phyloP scores from a whole-genome alignment of 768 basidiomycete species.

The Boletus vinaceobasis region DNA sequence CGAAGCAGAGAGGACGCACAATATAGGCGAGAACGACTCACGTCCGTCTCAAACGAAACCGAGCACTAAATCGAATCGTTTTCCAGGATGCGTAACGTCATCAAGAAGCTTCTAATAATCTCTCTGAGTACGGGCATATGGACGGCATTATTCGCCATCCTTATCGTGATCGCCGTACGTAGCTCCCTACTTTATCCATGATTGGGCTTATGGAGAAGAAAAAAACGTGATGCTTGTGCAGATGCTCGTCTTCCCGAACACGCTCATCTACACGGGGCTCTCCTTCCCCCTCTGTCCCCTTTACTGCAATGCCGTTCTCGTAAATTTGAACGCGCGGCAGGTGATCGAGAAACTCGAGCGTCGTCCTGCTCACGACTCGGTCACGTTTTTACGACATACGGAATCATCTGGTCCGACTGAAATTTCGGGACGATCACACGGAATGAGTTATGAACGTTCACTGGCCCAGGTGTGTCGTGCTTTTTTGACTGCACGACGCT shows the following conservation, averaged over 20 bases:
- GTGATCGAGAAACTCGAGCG: conserved; percentile 14
- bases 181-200: neutral
- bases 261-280: conserved; percentile 18
- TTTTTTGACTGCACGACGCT: neutral
- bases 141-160: conserved; percentile 15
- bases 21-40: conserved; percentile 1
- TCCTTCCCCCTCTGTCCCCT: conserved; percentile 31
- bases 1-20: conserved; percentile 17
- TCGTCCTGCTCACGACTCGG: conserved; percentile 1
- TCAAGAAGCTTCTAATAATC: conserved; percentile 13
- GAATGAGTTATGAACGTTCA: neutral
- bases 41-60: neutral
- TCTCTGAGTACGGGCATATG: conserved; percentile 16
- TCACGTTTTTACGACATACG: conserved; percentile 2
- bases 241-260: conserved; percentile 13
- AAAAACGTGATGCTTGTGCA: neutral
- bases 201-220: neutral
- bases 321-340: conserved; percentile 29
- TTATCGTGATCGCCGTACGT: conserved; percentile 14
- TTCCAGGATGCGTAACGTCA: conserved; percentile 17
- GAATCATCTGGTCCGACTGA: neutral
- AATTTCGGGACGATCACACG: neutral
- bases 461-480: neutral
- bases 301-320: conserved; percentile 32
- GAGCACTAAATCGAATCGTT: neutral